These are phyloP conservation scores for Setaria italica DNA, from an alignment of 202 grass and related monocot genomes.

Conservation along the genomic window DNA sequence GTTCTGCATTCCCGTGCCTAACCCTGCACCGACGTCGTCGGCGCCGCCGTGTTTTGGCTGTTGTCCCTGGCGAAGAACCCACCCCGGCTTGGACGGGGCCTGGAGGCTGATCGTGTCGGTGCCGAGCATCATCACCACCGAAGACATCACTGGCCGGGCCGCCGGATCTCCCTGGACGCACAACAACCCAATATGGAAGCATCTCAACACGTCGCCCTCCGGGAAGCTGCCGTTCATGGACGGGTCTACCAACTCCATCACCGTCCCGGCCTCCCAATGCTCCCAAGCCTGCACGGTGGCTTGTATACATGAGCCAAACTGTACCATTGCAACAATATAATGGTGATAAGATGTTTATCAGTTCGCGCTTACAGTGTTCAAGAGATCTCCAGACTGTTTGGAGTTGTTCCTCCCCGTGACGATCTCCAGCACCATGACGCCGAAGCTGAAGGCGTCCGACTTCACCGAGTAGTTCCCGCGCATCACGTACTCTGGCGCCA, in stretches of 20 bases:
- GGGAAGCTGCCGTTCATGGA: not conserved
- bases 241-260: not conserved
- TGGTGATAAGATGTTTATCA: not conserved
- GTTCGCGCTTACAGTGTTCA: not conserved
- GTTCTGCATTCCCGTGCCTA: too few species aligned
- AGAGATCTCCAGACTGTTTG: not conserved
- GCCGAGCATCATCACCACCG: too few species aligned
- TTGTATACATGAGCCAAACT: too few species aligned
- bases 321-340: too few species aligned
- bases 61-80: too few species aligned
- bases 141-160: too few species aligned
- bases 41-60: too few species aligned
- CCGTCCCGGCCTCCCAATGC: slow-evolving; percentile 15
- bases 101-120: too few species aligned
- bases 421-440: slow-evolving; percentile 67
- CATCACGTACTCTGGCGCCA: slow-evolving; percentile 64
- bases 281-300: not conserved
- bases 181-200: not conserved
- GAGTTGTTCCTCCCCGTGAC: slow-evolving; percentile 48
- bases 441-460: slow-evolving; percentile 68
- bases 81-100: too few species aligned
- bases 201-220: not conserved
- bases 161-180: too few species aligned
- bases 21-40: too few species aligned
- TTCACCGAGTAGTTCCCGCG: slow-evolving; percentile 64